Evolutionary conservation across 345 rosid genomes (phyloP).

Genomic region (Eutrema japonicum): DNA sequence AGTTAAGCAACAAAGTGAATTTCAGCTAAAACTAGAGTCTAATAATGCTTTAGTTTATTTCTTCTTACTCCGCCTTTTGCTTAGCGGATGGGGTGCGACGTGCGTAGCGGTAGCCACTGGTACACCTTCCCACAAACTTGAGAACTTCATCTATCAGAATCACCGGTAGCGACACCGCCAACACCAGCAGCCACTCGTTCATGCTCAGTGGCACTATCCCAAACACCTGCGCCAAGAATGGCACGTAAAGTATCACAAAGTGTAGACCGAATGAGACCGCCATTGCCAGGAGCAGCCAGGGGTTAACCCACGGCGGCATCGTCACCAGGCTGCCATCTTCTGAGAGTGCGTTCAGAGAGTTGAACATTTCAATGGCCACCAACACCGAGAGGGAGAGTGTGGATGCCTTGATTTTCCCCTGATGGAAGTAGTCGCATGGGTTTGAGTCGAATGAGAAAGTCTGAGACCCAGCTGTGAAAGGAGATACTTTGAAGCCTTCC

Average conservation of each 20-base stretch:
- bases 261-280: conserved; percentile 84
- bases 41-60: background rate
- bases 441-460: conserved; percentile 54
- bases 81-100: conserved; percentile 43
- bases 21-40: conserved; percentile 31
- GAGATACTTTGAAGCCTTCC: conserved; percentile 66
- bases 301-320: conserved; percentile 99
- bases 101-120: conserved; percentile 48
- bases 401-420: conserved; percentile 86
- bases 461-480: conserved; percentile 79
- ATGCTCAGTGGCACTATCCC: conserved; percentile 83
- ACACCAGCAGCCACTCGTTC: conserved; percentile 89
- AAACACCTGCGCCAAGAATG: conserved; percentile 80
- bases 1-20: conserved; percentile 31
- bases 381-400: conserved; percentile 88
- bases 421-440: conserved; percentile 86
- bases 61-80: conserved; percentile 63
- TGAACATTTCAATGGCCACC: conserved; percentile 98
- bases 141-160: conserved; percentile 85
- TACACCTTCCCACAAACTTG: conserved; percentile 78
- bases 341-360: conserved; percentile 89
- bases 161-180: conserved; percentile 80
- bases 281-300: conserved; percentile 67
- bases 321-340: conserved; percentile 83
- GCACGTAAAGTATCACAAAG: conserved; percentile 83